Conservation (phyloP, 768 basidiomycete genomes). For the Leccinum barrowsii region DNA sequence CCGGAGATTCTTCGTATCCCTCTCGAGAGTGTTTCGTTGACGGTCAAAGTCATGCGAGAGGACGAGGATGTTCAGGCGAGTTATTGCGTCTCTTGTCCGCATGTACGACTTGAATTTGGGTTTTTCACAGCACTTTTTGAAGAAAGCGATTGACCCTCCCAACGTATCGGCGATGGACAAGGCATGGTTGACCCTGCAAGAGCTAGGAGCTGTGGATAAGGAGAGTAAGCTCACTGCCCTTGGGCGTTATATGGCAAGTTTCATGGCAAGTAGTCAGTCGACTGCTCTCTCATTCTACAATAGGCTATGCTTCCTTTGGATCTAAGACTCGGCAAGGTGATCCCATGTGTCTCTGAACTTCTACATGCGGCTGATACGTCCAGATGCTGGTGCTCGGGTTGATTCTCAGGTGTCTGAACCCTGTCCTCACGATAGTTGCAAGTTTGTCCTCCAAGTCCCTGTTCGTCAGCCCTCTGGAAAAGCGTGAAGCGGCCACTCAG, state of each 20-base stretch:
- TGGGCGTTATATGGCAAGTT: constrained; percentile 70
- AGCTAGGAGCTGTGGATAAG: constrained; percentile 73
- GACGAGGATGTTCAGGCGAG: constrained; percentile 72
- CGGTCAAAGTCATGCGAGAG: constrained; percentile 77
- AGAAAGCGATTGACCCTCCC: constrained; percentile 82
- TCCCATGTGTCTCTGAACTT: neutral
- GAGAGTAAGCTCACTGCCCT: constrained; percentile 71
- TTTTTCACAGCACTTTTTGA: constrained; percentile 50
- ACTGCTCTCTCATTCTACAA: neutral
- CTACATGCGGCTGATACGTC: constrained; percentile 43
- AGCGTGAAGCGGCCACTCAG: constrained; percentile 75
- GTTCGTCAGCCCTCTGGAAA: constrained; percentile 78
- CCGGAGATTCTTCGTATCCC: constrained; percentile 90
- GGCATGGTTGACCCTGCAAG: constrained; percentile 68
- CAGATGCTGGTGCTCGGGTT: constrained; percentile 86
- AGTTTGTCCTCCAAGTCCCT: constrained; percentile 84
- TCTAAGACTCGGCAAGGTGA: constrained; percentile 79
- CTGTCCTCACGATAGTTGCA: constrained; percentile 78
- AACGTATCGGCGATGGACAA: constrained; percentile 68
- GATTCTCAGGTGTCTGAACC: constrained; percentile 80
- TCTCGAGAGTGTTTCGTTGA: constrained; percentile 75
- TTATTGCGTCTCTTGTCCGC: constrained; percentile 14
- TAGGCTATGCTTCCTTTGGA: constrained; percentile 87
- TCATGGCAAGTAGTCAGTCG: neutral
- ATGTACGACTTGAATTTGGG: neutral